Evolutionary conservation across 1,139 yeast species (phyloP), one percentile per base, ranked within the genome.

Genomic region (Taphrina wiesneri): DNA sequence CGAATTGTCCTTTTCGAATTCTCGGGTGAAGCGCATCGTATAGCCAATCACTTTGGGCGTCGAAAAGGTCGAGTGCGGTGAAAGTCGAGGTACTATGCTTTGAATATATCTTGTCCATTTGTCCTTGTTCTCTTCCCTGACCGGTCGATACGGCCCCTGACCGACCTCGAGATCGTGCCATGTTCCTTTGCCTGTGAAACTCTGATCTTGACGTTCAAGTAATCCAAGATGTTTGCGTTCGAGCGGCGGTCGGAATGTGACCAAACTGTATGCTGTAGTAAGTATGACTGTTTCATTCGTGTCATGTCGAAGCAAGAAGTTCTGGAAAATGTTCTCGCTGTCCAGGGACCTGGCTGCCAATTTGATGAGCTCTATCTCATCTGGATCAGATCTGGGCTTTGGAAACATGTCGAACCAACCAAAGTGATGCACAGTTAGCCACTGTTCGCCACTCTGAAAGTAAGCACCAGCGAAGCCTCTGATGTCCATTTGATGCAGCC

Each of bases 371-470:
- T 13, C 54, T 28, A 28, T 19, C 17, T 49, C 54, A 11, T 49
- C 54, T 11, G 7, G 36, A 23, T 49, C 54, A 13, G 54, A 49
- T 28, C 53, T 23, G n/a, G 46, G 26, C 17, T 62, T 62, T 5
- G 63, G 49, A 41, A 53, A 62, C 65, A 52, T 52, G 43, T 36
- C 47, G 28, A 39, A 21, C 65, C 65, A 62, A 39, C 65, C 47
- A 56, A 56, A 32, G 23, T 62, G 59, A 11, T 36, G 46, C 11
- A 51, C 57, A 1, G 56, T 54, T n/a, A 60, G 54, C 54, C 54
- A 49, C 26, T 49, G 54, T 39, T 49, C 36, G 2, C 54, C 54
- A 49, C 54, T 28, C 21, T 49, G 54, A 17, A 49, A 49, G 36
- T 49, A 49, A 15, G 54, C 4, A 15, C 54, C 54, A 19, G 36